Conservation (phyloP, 176 grass and related monocot genomes). For the Carex myosuroides region DNA sequence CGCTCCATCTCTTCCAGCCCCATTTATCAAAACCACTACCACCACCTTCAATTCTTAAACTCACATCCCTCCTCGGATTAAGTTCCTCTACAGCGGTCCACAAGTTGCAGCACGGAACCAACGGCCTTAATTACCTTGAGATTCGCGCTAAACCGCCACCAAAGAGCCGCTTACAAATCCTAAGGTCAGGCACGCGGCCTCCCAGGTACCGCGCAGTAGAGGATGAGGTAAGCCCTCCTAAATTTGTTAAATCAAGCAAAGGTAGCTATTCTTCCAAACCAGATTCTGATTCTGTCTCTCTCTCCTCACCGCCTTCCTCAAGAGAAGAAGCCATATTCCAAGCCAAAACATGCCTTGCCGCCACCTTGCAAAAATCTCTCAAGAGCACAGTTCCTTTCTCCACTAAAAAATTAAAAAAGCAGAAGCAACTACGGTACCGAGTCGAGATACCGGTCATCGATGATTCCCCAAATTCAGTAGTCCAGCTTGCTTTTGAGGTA, state of each 20-base stretch:
- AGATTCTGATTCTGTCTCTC: not conserved
- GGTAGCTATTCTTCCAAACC: not conserved
- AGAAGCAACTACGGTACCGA: conserved; percentile 55
- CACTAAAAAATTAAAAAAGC: conserved; percentile 55
- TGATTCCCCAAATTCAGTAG: conserved; percentile 57
- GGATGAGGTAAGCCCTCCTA: no score
- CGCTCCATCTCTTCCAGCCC: conserved; percentile 13
- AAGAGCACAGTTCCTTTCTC: conserved; percentile 34
- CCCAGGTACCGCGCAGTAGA: not conserved
- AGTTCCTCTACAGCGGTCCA: not conserved
- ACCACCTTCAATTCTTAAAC: not conserved
- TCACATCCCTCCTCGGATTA: not conserved
- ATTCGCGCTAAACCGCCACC: not conserved
- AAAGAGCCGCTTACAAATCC: not conserved
- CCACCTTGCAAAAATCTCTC: conserved; percentile 59
- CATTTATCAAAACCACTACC: not conserved
- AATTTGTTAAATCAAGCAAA: not conserved
- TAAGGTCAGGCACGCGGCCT: not conserved
- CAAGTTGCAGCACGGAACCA: not conserved
- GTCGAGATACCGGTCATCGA: conserved; percentile 83
- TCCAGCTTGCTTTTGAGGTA: conserved; percentile 51
- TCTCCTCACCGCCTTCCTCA: conserved; percentile 41
- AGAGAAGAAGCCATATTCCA: conserved; percentile 74
- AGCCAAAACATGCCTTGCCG: conserved; percentile 52
- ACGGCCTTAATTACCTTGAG: not conserved